phyloP scores from a whole-genome alignment of 2,329 filamentous ascomycete species.

The Tolypocladium inflatum region DNA sequence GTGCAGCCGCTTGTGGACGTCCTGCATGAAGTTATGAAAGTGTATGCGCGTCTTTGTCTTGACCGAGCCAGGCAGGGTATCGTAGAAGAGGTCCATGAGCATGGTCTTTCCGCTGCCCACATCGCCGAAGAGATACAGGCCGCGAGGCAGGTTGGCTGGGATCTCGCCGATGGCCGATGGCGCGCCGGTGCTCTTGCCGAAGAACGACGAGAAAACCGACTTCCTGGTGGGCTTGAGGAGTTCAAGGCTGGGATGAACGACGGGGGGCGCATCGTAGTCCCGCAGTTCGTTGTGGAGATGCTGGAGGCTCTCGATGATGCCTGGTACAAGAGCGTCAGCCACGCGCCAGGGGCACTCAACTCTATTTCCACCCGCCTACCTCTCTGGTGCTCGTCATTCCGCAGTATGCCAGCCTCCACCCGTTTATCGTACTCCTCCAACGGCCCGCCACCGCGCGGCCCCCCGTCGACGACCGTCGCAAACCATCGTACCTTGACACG shows the following conservation, averaged over 20 bases:
- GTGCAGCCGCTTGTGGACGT: slow-evolving; percentile 86
- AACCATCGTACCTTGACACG: slow-evolving; percentile 11
- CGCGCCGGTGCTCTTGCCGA: slow-evolving; percentile 37
- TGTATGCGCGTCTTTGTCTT: slow-evolving; percentile 84
- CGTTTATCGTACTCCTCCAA: slow-evolving; percentile 81
- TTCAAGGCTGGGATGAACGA: slow-evolving; percentile 70
- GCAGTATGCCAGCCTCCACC: slow-evolving; percentile 62
- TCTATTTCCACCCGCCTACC: slow-evolving; percentile 35
- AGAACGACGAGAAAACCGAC: slow-evolving; percentile 51
- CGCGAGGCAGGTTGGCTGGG: slow-evolving; percentile 68
- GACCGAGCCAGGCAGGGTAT: slow-evolving; percentile 76
- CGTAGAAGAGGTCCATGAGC: slow-evolving; percentile 98
- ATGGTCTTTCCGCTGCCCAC: slow-evolving; percentile 98
- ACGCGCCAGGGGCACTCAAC: not conserved
- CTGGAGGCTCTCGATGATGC: slow-evolving; percentile 82
- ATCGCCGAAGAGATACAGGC: slow-evolving; percentile 91
- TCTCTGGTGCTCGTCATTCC: slow-evolving; percentile 87
- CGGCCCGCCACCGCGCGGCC: slow-evolving; percentile 48
- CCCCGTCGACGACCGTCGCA: slow-evolving; percentile 15
- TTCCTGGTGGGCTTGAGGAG: slow-evolving; percentile 47
- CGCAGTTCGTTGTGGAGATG: slow-evolving; percentile 77
- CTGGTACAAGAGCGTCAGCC: slow-evolving; percentile 28
- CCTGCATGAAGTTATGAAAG: slow-evolving; percentile 99
- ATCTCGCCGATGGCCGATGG: slow-evolving; percentile 40
- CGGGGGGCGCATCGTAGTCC: slow-evolving; percentile 61